Percentiles rank a stretch among this genome's conserved stretches.
Conservation (phyloP, 768 basidiomycete species). For the Boletus huronensis region DNA sequence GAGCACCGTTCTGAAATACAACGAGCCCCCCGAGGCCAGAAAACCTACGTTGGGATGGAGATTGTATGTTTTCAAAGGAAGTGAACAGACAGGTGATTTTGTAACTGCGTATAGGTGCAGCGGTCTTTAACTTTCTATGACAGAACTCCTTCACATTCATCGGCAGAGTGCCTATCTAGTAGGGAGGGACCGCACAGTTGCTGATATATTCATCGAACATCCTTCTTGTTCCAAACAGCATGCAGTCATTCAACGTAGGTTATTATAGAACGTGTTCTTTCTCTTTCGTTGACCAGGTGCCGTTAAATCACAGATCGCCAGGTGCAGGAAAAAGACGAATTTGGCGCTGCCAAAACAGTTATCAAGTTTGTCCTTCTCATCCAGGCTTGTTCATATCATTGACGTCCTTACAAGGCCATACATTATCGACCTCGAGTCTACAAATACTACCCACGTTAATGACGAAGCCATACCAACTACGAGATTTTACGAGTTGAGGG, state of each 20-base stretch:
- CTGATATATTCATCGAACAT: conserved; percentile 87
- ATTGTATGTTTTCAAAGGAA: conserved; percentile 95
- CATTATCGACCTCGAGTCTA: conserved; percentile 97
- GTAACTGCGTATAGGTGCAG: not conserved
- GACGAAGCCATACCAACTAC: conserved; percentile 79
- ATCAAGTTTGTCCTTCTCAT: conserved; percentile 65
- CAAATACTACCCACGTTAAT: conserved; percentile 93
- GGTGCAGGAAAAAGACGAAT: conserved; percentile 84
- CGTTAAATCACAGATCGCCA: conserved; percentile 58
- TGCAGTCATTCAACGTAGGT: conserved; percentile 88
- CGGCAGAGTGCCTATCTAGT: conserved; percentile 93
- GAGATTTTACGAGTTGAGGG: conserved; percentile 80
- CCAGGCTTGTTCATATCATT: conserved; percentile 3
- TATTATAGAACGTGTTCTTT: not conserved
- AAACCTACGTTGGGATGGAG: conserved; percentile 90
- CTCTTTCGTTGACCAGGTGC: conserved; percentile 1
- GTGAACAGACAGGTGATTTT: conserved; percentile 81
- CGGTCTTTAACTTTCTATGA: not conserved
- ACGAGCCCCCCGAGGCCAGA: conserved; percentile 96
- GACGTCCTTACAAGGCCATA: conserved; percentile 63
- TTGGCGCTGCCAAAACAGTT: conserved; percentile 68
- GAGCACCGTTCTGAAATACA: conserved; percentile 88
- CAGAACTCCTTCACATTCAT: conserved; percentile 90
- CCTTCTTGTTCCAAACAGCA: conserved; percentile 99
- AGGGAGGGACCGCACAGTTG: conserved; percentile 83